phyloP scores from a whole-genome alignment of 495 filamentous ascomycete genomes.

The Apiosordaria backusii region DNA sequence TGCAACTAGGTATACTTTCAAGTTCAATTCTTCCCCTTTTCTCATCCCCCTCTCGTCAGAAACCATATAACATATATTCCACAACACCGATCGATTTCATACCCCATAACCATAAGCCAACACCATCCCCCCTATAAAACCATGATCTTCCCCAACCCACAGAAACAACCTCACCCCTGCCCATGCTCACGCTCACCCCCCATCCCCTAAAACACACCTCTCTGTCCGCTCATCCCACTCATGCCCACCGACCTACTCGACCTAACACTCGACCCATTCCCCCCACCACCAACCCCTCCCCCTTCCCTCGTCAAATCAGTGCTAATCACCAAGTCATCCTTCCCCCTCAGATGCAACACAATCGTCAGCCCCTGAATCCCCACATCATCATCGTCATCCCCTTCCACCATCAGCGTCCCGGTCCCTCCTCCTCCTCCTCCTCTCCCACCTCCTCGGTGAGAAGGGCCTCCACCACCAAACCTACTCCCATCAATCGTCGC shows the following conservation, averaged over 20 bases:
- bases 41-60: too few relatives aligned
- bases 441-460: slow-evolving; percentile 2
- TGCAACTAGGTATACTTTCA: too few relatives aligned
- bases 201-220: too few relatives aligned
- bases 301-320: slow-evolving; percentile 34
- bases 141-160: too few relatives aligned
- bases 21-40: too few relatives aligned
- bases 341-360: slow-evolving; percentile 42
- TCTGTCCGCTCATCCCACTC: too few relatives aligned
- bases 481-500: slow-evolving; percentile 1
- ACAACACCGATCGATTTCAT: too few relatives aligned
- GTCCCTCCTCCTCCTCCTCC: slow-evolving; percentile 18
- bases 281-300: background rate
- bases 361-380: slow-evolving; percentile 45
- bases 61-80: too few relatives aligned
- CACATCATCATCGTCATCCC: slow-evolving; percentile 29
- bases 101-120: too few relatives aligned
- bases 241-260: background rate
- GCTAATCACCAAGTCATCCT: slow-evolving; percentile 46
- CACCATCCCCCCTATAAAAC: too few relatives aligned
- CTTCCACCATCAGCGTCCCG: background rate
- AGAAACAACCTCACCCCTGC: too few relatives aligned
- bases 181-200: too few relatives aligned
- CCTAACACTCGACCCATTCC: background rate
- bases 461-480: background rate